Evolutionary conservation across 305 asterid species (phyloP).

Genomic region (Fraxinus albicans): DNA sequence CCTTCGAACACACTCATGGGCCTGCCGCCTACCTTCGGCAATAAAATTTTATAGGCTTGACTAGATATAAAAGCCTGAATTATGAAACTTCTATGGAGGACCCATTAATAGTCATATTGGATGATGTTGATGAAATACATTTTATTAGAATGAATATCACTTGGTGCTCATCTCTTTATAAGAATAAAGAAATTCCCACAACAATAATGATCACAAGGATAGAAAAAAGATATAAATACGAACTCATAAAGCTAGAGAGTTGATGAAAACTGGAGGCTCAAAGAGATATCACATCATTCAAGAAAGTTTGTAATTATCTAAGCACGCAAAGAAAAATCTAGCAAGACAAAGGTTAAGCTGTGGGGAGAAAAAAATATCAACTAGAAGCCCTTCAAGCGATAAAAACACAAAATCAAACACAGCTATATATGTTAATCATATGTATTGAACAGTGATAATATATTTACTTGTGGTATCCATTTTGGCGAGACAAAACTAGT

Average conservation of each 20-base stretch:
- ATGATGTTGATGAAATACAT: not conserved
- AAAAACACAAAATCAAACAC: not conserved
- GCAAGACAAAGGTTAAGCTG: not conserved
- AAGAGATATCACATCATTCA: not conserved
- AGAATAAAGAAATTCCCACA: not conserved
- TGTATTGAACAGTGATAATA: not conserved
- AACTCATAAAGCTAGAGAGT: not conserved
- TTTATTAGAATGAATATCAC: not conserved
- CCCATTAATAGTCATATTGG: not conserved
- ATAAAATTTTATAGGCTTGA: not conserved
- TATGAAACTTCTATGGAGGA: not conserved
- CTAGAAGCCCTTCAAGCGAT: not conserved
- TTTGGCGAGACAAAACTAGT: slow-evolving; percentile 93
- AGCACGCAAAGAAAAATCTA: not conserved
- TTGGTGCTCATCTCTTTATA: not conserved
- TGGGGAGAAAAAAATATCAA: not conserved
- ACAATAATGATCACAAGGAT: not conserved
- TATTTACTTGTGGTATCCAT: slow-evolving; percentile 90
- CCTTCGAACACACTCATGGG: not conserved
- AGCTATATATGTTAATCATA: slow-evolving; percentile 6
- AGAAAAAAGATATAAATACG: not conserved
- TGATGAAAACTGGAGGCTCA: not conserved
- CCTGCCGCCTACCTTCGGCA: not conserved
- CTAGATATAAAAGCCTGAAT: not conserved
- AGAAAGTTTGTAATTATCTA: not conserved